Percentiles rank a stretch among this genome's conserved stretches.
These are phyloP conservation scores for Xylariaceae sp. DNA, from an alignment of 2,329 filamentous ascomycete genomes.

Conservation along the genomic window DNA sequence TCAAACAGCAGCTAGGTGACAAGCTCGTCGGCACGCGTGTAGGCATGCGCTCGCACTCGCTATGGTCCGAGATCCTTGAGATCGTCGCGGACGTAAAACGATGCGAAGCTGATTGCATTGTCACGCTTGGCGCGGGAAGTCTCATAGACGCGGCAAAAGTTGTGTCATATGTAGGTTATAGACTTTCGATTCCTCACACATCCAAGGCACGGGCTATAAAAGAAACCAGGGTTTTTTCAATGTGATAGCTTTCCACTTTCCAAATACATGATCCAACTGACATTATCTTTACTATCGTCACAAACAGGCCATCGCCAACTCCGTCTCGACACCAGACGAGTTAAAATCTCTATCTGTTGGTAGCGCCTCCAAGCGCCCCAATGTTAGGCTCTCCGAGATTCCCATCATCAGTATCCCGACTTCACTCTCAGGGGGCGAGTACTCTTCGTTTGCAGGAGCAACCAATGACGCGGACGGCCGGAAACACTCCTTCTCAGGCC, in stretches of 20 bases:
- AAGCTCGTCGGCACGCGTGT: constrained; percentile 53
- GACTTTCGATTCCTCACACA: no score
- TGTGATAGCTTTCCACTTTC: neutral
- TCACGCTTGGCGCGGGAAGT: constrained; percentile 62
- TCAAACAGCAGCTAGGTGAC: constrained; percentile 50
- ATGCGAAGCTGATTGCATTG: constrained; percentile 53
- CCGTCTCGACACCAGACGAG: constrained; percentile 46
- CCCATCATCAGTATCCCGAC: constrained; percentile 46
- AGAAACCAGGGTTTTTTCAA: neutral
- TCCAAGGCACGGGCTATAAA: neutral
- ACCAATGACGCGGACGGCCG: constrained; percentile 38
- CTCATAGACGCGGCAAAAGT: constrained; percentile 64
- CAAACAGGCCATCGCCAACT: constrained; percentile 57
- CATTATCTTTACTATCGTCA: neutral
- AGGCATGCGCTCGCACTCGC: constrained; percentile 61
- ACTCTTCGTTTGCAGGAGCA: constrained; percentile 41
- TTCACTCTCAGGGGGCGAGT: constrained; percentile 47
- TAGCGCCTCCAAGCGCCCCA: constrained; percentile 33
- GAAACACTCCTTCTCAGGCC: constrained; percentile 40
- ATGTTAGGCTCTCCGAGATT: constrained; percentile 36
- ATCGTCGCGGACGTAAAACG: constrained; percentile 50
- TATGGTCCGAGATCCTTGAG: constrained; percentile 59
- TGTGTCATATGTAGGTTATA: constrained; percentile 45
- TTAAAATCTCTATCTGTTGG: constrained; percentile 46
- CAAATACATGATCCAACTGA: neutral